Base-by-base conservation (phyloP, 768 basidiomycete genomes). In the Tulasnella calospora region DNA sequence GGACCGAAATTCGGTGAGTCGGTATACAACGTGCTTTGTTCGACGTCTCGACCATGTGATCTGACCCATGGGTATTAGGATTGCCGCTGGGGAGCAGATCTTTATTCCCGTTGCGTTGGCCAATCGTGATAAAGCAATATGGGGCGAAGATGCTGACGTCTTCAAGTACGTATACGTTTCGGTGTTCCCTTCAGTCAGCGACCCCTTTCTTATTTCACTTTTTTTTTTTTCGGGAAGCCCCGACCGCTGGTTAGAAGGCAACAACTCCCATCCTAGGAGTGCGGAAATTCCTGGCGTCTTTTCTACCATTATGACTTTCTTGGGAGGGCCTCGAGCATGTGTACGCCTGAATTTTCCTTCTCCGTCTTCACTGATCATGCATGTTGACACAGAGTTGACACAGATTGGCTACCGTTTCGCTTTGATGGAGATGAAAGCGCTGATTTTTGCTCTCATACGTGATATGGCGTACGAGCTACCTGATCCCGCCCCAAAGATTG, bases 391-490 rank as follows among this genome's bases (percentile, higher is more conserved):
- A 15, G 46, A 30, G 30, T 73, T 7, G 8, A 23, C 27, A 23
- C 19, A 73, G 72, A 78, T 78, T 33, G 72, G 78, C 33, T 78
- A 78, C 41, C 76, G 76, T 23, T 71, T 78, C 33, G 76, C 76
- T 17, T 38, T 78, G 30, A 70, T 78, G 76, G 76, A 78, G 80
- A 84, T 84, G 82, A 87, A 87, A 79, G 86, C 84, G 6, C 79
- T 89, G 2, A 78, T 90, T 0, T 90, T 89, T 79, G 85, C 86
- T 0, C 85, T 90, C 6, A 77, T 90, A 8, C 87, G 89, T 2
- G 83, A 86, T 0, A 89, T 90, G 71, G 85, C 87, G 77, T 90
- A 89, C 70, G 86, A 88, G 70, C 86, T 90, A 15, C 88, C 88
- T 0, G 89, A 89, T 7, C 86, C 88, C 0, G 84, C 82, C 0